Evolutionary conservation across 495 filamentous ascomycete genomes (phyloP).

Genomic region (Aspergillus steynii): DNA sequence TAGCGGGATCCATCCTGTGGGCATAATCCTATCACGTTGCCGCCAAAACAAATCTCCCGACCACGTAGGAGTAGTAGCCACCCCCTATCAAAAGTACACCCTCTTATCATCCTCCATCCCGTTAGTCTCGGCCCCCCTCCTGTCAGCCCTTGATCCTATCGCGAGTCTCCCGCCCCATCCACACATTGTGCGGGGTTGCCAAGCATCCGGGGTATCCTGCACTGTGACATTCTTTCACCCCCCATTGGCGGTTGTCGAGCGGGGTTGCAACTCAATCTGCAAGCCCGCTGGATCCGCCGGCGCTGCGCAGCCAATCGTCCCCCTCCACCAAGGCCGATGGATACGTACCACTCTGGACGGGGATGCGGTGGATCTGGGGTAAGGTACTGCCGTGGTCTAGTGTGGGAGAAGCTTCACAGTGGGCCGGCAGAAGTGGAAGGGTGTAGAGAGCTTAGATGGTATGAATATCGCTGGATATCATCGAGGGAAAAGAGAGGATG

Average conservation of each 20-base stretch:
- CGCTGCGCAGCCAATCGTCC: not conserved
- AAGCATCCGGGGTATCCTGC: conserved; percentile 19
- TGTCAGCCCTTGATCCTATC: no score
- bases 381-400: conserved; percentile 2
- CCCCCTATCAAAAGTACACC: no score
- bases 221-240: not conserved
- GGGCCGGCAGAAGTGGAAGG: not conserved
- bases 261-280: conserved; percentile 14
- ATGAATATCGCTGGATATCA: not conserved
- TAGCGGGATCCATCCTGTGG: no score
- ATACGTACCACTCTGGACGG: conserved; percentile 1
- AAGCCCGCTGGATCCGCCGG: not conserved
- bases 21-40: no score
- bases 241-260: conserved; percentile 6
- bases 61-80: no score
- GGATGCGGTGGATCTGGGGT: conserved; percentile 13
- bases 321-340: not conserved
- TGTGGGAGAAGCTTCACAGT: not conserved
- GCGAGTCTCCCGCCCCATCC: no score
- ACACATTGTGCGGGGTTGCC: conserved; percentile 13
- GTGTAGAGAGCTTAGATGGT: no score
- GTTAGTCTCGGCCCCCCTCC: not conserved
- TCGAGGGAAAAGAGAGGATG: not conserved
- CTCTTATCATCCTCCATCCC: not conserved
- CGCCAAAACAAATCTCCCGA: no score